Evolutionary conservation across 2,329 filamentous ascomycete species (phyloP), one percentile per base, ranked within the genome.

Genomic region (Pestalotiopsis sp.): DNA sequence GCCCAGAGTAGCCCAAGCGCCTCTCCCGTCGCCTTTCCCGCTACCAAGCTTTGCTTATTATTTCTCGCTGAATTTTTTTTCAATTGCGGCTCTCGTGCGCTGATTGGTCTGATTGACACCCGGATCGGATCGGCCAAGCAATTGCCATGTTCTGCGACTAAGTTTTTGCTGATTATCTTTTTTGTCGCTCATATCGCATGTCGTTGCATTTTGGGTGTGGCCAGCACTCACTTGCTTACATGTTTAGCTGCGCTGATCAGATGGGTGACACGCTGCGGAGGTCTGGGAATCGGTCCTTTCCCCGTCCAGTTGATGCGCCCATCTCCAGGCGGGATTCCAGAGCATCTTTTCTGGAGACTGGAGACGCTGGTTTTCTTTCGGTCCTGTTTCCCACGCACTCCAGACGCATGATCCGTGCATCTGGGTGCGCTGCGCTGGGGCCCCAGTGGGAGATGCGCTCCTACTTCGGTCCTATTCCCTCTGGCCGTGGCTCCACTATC

Each of bases 391-490:
- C 45, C 67, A 62, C 52, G 39, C 39, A 66, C 64, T 66, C 61
- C 62, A 64, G 57, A 61, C n/a, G 17, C 39, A 23, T 20, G 39
- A 31, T 45, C 66, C 64, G 31, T 31, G 31, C 23, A 23, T n/a
- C 58, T 49, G 59, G 27, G 31, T 41, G 27, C 31, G 25, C 59
- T 39, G 13, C 41, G 70, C 70, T 70, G 70, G 70, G 69, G 70
- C 64, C 70, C 70, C 70, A 56, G 61, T 65, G 59, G 69, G 65
- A 64, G 62, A 58, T 38, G 45, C 69, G 70, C 70, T 66, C 68
- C 41, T 71, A 70, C 68, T 68, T 71, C 70, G 70, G 70, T 58
- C 52, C 61, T 68, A 70, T 64, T 71, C 61, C 25, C 41, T 52
- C 65, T 4, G 39, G 20, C n/a, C 61, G 9, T 67, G 62, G 61